A percentile compares a stretch with the other conserved stretches of the same genome.
phyloP scores from a whole-genome alignment of 139 green algal genomes.

The Auxenochlorella pyrenoidosa region DNA sequence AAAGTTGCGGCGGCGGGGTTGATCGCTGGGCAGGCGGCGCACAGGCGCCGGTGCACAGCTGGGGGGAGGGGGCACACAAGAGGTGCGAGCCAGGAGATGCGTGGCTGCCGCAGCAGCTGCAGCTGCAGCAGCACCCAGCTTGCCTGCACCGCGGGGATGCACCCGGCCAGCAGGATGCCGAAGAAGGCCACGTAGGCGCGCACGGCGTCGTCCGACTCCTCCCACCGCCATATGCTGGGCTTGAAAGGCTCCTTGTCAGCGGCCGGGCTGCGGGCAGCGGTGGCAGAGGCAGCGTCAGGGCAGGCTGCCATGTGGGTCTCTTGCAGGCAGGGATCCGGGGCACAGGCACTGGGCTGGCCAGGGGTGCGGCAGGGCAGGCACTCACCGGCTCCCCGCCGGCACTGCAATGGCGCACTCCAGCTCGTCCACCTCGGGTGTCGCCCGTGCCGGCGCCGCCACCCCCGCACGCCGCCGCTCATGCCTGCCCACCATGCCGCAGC shows the following conservation, averaged over 20 bases:
- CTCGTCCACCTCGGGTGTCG: background rate
- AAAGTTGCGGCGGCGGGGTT: too few relatives aligned
- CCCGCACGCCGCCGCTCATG: too few relatives aligned
- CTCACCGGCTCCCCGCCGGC: too few relatives aligned
- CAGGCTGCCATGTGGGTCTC: background rate
- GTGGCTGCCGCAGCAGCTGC: too few relatives aligned
- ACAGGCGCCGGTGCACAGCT: background rate
- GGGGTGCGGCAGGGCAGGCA: too few relatives aligned
- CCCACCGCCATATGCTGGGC: conserved; percentile 59
- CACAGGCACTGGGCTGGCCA: too few relatives aligned
- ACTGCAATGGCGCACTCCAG: background rate
- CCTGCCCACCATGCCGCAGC: background rate
- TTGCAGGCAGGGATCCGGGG: too few relatives aligned
- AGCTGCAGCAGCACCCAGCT: background rate
- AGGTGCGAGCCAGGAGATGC: too few relatives aligned
- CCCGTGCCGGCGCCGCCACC: background rate
- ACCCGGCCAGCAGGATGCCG: conserved; percentile 52
- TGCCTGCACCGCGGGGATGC: conserved; percentile 39
- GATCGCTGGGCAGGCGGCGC: background rate
- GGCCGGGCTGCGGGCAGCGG: background rate
- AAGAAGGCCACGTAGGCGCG: conserved; percentile 59
- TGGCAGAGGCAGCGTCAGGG: background rate
- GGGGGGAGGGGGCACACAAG: too few relatives aligned
- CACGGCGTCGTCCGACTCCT: conserved; percentile 60
- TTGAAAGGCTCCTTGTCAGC: background rate